These are phyloP conservation scores for Aegilops umbellulata DNA, from an alignment of 176 grass and related monocot species.

Conservation along the genomic window DNA sequence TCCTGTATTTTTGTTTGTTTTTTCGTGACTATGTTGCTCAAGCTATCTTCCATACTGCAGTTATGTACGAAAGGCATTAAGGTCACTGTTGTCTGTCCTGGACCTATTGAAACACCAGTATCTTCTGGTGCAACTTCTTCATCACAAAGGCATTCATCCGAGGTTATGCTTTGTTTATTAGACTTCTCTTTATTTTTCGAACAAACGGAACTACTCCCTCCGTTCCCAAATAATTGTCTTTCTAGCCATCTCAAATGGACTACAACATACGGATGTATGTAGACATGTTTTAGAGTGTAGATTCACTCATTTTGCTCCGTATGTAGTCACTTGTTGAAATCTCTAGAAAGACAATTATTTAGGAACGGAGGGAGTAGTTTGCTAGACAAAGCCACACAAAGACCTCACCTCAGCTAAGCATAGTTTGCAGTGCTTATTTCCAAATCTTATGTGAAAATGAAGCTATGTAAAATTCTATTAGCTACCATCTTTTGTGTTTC, in stretches of 20 bases:
- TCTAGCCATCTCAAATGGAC: too few species aligned
- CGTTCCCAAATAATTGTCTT: too few species aligned
- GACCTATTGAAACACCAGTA: constrained; percentile 76
- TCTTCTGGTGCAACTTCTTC: constrained; percentile 44
- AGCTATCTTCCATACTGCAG: constrained; percentile 44
- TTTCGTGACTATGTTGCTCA: not conserved
- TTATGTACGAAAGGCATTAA: constrained; percentile 87
- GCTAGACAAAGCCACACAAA: not conserved
- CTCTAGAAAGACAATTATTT: too few species aligned
- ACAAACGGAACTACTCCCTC: too few species aligned
- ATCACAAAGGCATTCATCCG: constrained; percentile 42
- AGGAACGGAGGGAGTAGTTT: too few species aligned
- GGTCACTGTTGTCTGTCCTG: constrained; percentile 90
- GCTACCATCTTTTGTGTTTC: not conserved
- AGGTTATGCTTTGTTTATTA: constrained; percentile 57
- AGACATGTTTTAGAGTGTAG: too few species aligned
- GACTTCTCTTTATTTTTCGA: not conserved
- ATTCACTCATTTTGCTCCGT: too few species aligned
- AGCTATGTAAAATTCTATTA: not conserved
- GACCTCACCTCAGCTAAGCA: not conserved
- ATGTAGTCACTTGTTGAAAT: too few species aligned
- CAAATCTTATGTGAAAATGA: not conserved
- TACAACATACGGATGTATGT: too few species aligned
- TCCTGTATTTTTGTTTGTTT: not conserved
- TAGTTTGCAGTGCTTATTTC: not conserved